phyloP scores from a whole-genome alignment of 1,284 basidiomycete species.

The Ceratobasidium sp. region DNA sequence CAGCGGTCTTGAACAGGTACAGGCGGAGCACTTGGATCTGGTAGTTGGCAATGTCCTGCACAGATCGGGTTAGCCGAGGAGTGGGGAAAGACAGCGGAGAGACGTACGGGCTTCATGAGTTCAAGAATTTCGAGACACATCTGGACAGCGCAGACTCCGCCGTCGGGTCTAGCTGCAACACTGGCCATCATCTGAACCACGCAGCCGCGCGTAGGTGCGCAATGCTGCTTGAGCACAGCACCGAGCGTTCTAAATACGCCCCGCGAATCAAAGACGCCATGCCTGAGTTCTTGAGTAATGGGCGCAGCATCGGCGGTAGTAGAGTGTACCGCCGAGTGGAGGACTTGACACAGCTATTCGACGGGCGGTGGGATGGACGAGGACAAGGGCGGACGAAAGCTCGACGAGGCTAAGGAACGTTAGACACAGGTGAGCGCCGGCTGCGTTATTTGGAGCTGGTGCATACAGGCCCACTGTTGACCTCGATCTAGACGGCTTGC shows the following conservation, averaged over 20 bases:
- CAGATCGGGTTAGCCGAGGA: not conserved
- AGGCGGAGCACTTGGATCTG: slow-evolving; percentile 90
- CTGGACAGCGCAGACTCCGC: slow-evolving; percentile 72
- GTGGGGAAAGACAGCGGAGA: slow-evolving; percentile 44
- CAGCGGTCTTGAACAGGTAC: slow-evolving; percentile 83
- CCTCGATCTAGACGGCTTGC: slow-evolving; percentile 82
- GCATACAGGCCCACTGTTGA: slow-evolving; percentile 86
- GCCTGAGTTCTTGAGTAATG: slow-evolving; percentile 84
- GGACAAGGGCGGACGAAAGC: slow-evolving; percentile 51
- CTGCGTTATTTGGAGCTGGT: slow-evolving; percentile 76
- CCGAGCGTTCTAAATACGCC: slow-evolving; percentile 84
- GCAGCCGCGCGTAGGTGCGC: slow-evolving; percentile 91
- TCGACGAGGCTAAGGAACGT: slow-evolving; percentile 63
- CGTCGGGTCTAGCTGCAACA: slow-evolving; percentile 64
- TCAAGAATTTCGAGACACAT: slow-evolving; percentile 93
- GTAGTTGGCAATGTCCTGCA: slow-evolving; percentile 93
- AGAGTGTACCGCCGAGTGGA: slow-evolving; percentile 80
- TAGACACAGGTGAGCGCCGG: slow-evolving; percentile 71
- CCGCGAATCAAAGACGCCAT: slow-evolving; percentile 83
- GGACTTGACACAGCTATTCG: slow-evolving; percentile 82
- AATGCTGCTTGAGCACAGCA: slow-evolving; percentile 87
- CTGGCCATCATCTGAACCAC: slow-evolving; percentile 87
- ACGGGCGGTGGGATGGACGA: slow-evolving; percentile 82
- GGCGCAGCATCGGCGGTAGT: slow-evolving; percentile 67
- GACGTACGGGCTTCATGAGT: slow-evolving; percentile 91